These are phyloP conservation scores for Ceratocystiopsis sp. DNA, from an alignment of 2,329 filamentous ascomycete species.

Conservation along the genomic window DNA sequence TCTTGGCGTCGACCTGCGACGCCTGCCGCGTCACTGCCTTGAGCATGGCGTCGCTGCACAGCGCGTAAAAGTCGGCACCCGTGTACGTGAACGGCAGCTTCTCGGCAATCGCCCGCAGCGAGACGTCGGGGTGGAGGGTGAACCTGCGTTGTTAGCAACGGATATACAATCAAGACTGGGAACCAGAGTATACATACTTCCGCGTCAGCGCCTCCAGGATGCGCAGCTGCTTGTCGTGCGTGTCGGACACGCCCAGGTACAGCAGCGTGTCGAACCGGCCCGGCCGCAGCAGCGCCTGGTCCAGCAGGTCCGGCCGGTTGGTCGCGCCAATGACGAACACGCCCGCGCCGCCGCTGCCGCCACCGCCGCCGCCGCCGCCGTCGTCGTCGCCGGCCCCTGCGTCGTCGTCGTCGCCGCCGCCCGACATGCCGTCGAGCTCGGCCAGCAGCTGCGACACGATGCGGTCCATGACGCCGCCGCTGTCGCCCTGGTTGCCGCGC, in stretches of 20 bases:
- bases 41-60: constrained; percentile 97
- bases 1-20: constrained; percentile 64
- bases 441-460: constrained; percentile 91
- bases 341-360: constrained; percentile 41
- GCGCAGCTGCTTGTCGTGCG: constrained; percentile 86
- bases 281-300: constrained; percentile 75
- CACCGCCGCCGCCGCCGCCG: background rate
- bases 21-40: constrained; percentile 93
- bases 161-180: background rate
- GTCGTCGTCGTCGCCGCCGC: constrained; percentile 5
- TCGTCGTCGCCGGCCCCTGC: background rate
- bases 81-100: constrained; percentile 89
- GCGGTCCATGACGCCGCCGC: constrained; percentile 93
- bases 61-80: constrained; percentile 88
- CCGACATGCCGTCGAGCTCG: constrained; percentile 91
- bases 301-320: constrained; percentile 82
- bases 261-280: constrained; percentile 98
- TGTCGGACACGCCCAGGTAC: constrained; percentile 90
- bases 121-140: constrained; percentile 62
- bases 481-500: constrained; percentile 91
- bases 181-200: constrained; percentile 51
- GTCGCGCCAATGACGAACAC: constrained; percentile 96
- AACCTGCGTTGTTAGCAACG: constrained; percentile 40
- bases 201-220: constrained; percentile 88
- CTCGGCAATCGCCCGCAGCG: constrained; percentile 56